A percentile compares a stretch with the other conserved stretches of the same genome.
Evolutionary conservation across 495 filamentous ascomycete species (phyloP).

Genomic region (Alectoria sarmentosa): DNA sequence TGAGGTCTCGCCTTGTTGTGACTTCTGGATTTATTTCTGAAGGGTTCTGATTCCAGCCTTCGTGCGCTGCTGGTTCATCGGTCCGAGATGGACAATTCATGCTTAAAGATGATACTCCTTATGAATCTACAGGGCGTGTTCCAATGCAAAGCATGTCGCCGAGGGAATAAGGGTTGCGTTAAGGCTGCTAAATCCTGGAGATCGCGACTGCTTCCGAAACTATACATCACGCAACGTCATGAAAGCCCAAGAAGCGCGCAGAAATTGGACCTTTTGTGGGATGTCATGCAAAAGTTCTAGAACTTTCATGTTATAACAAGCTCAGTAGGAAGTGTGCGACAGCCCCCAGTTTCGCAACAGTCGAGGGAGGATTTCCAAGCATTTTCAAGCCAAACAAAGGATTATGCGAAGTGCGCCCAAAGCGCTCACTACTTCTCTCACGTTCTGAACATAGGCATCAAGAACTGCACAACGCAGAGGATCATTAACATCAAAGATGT

Average conservation of each 20-base stretch:
- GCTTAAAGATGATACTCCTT: not conserved
- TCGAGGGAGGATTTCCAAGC: not conserved
- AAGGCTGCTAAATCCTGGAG: constrained; percentile 6
- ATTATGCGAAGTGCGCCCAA: not conserved
- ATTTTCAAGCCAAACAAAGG: not conserved
- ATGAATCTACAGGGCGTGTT: not conserved
- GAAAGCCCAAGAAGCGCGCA: no score
- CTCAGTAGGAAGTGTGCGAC: not conserved
- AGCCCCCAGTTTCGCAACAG: not conserved
- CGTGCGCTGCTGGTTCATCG: constrained; percentile 50
- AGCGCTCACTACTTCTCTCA: not conserved
- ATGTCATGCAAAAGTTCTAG: not conserved
- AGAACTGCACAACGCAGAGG: not conserved
- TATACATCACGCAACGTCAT: no score
- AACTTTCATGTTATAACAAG: not conserved
- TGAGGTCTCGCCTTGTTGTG: constrained; percentile 58
- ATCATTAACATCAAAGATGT: not conserved
- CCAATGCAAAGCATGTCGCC: not conserved
- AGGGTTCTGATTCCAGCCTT: constrained; percentile 55
- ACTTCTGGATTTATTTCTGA: constrained; percentile 47
- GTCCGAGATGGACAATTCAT: constrained; percentile 62
- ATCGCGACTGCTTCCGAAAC: constrained; percentile 19
- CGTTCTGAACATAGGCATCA: not conserved
- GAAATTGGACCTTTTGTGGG: no score
- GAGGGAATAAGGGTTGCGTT: not conserved